Conservation (phyloP, 2,329 filamentous ascomycete genomes). For the Rugonectria rugulosa region DNA sequence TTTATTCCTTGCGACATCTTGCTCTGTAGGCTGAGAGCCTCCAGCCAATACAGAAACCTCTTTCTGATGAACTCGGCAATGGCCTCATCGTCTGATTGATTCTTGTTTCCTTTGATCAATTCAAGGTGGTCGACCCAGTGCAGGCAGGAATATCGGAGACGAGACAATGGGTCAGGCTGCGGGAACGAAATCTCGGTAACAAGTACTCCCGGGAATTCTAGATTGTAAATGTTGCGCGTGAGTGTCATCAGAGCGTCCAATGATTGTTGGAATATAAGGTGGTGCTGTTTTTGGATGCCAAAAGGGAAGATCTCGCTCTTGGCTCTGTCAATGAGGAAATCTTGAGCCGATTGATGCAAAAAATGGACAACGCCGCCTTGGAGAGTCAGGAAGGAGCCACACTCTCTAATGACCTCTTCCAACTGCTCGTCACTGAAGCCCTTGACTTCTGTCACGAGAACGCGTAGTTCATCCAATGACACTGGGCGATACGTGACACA, state of each 20-base stretch:
- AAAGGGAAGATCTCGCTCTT: conserved; percentile 40
- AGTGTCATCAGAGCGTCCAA: conserved; percentile 43
- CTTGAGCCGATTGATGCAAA: conserved; percentile 54
- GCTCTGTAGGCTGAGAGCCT: conserved; percentile 48
- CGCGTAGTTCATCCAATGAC: conserved; percentile 42
- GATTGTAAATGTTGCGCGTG: conserved; percentile 45
- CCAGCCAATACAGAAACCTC: conserved; percentile 50
- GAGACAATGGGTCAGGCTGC: conserved; percentile 22
- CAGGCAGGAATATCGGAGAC: conserved; percentile 29
- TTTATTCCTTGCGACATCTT: conserved; percentile 8
- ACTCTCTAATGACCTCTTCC: conserved; percentile 42
- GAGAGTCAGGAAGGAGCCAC: conserved; percentile 49
- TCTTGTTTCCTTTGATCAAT: background rate
- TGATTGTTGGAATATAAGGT: conserved; percentile 45
- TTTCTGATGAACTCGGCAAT: background rate
- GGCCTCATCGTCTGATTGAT: background rate
- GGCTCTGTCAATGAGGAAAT: conserved; percentile 44
- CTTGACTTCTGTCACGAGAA: conserved; percentile 25
- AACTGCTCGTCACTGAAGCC: conserved; percentile 25
- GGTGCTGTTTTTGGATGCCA: conserved; percentile 39
- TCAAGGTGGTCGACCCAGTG: conserved; percentile 35
- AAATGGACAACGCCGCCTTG: conserved; percentile 41
- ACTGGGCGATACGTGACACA: conserved; percentile 47
- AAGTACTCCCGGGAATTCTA: conserved; percentile 29
- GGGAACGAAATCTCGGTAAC: conserved; percentile 16